Base-by-base conservation (phyloP, 306 rosid genomes). In the Luffa acutangula region DNA sequence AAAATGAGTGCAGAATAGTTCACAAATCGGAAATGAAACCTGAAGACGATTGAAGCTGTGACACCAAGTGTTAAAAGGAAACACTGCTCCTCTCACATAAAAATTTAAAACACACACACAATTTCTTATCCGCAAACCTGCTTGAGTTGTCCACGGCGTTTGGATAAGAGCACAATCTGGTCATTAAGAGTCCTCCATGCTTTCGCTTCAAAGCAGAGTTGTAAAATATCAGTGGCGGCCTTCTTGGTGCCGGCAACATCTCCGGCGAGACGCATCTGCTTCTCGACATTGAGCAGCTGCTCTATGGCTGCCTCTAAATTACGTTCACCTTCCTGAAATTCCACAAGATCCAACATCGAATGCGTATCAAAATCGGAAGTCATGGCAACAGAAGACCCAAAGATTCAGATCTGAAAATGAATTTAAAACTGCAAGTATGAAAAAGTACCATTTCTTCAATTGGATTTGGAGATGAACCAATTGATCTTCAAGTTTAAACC, bases 71-170 rank as follows among this genome's bases (percentile, higher is more conserved):
- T 51, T 46, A 7, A 20, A 71, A 71, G 21, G 56, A 33, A 71
- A 71, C 10, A 25, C 3, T 12, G 58, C 21, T 72, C 31, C 31
- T 25, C 31, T 25, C 31, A 25, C 31, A 25, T 25, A 25, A 25
- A 25, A 25, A 25, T 25, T 25, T 25, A 25, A 25, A 25, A 25
- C 31, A 25, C 31, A 25, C 31, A 25, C 60, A 15, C 46, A 51
- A 33, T 11, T 74, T 33, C 4, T 51, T 7, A 46, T 48, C 42
- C 8, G 15, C n/a, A 36, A 79, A 89, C 98, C 97, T 92, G 98
- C 88, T 94, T 92, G 39, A 94, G 97, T 87, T 92, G 97, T 76
- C 97, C 98, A 25, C 97, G 97, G 67, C 98, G 97, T 80, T 94
- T 94, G 6, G 98, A 94, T 78, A 92, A 80, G 4, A 92, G 92